Evolutionary conservation across 345 rosid species (phyloP).

Genomic region (Angophora floribunda): DNA sequence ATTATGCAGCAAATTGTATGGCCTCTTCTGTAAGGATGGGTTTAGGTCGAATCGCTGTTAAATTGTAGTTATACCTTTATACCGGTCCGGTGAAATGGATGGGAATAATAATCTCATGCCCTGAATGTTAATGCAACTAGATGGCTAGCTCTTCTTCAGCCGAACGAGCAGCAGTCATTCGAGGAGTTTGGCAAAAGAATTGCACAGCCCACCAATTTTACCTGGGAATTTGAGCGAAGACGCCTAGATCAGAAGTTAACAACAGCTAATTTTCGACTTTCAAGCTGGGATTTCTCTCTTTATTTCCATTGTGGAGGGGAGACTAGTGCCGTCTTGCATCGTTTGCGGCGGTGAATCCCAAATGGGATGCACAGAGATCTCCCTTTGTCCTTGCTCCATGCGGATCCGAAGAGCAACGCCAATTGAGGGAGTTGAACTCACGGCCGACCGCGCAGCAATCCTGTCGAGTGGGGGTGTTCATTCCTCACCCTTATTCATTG

Average conservation of each 20-base stretch:
- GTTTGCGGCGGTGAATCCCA: not conserved
- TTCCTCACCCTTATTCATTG: not conserved
- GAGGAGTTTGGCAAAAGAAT: not conserved
- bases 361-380: not conserved
- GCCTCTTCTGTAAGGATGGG: not conserved
- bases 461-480: not conserved
- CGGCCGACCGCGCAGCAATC: not conserved
- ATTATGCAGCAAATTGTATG: not conserved
- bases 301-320: not conserved
- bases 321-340: not conserved
- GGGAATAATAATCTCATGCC: not conserved
- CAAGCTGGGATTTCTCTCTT: not conserved
- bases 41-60: not conserved
- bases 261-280: not conserved
- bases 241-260: not conserved
- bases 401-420: not conserved
- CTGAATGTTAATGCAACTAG: not conserved
- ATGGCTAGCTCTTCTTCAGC: not conserved
- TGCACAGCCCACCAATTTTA: not conserved
- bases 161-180: not conserved
- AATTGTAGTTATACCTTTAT: not conserved
- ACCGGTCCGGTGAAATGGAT: not conserved
- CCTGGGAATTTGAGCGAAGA: not conserved
- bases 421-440: not conserved
- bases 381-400: not conserved